phyloP scores from a whole-genome alignment of 495 filamentous ascomycete species.

The Hyaloscypha variabilis region DNA sequence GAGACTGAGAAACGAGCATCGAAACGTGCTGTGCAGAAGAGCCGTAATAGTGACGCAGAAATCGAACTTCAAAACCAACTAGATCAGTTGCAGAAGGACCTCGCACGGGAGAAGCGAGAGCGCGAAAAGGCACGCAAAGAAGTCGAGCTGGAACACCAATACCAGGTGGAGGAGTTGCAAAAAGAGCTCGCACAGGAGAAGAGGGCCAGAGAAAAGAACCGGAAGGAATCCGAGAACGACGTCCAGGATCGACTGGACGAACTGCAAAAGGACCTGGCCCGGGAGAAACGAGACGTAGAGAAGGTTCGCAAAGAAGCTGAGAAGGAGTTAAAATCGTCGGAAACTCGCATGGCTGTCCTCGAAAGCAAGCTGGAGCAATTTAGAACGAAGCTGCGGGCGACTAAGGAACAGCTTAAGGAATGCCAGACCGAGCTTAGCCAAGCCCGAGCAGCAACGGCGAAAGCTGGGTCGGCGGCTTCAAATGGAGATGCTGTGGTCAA shows the following conservation, averaged over 20 bases:
- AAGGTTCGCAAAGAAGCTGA: constrained; percentile 28
- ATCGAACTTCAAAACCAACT: constrained; percentile 48
- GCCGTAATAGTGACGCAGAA: constrained; percentile 50
- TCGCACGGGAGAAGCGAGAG: constrained; percentile 38
- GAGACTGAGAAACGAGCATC: constrained; percentile 74
- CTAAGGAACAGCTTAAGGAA: constrained; percentile 71
- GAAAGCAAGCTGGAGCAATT: constrained; percentile 71
- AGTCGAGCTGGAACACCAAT: constrained; percentile 46
- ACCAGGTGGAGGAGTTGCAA: constrained; percentile 49
- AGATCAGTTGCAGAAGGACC: constrained; percentile 51
- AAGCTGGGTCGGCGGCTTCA: constrained; percentile 15
- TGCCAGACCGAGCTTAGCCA: constrained; percentile 48
- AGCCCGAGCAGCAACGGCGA: constrained; percentile 28
- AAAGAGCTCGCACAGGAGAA: constrained; percentile 56
- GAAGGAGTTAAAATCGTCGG: constrained; percentile 44
- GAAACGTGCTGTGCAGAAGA: constrained; percentile 48
- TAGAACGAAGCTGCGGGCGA: constrained; percentile 63
- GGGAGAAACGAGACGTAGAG: constrained; percentile 46
- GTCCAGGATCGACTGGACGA: constrained; percentile 46
- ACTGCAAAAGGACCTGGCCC: constrained; percentile 52
- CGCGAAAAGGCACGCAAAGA: constrained; percentile 46
- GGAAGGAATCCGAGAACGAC: constrained; percentile 40
- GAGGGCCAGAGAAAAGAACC: constrained; percentile 32
- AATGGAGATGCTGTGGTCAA: constrained; percentile 27
- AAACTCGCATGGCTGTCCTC: constrained; percentile 56